Evolutionary conservation across 2,329 filamentous ascomycete species (phyloP).

Genomic region (Lecanicillium sp.): DNA sequence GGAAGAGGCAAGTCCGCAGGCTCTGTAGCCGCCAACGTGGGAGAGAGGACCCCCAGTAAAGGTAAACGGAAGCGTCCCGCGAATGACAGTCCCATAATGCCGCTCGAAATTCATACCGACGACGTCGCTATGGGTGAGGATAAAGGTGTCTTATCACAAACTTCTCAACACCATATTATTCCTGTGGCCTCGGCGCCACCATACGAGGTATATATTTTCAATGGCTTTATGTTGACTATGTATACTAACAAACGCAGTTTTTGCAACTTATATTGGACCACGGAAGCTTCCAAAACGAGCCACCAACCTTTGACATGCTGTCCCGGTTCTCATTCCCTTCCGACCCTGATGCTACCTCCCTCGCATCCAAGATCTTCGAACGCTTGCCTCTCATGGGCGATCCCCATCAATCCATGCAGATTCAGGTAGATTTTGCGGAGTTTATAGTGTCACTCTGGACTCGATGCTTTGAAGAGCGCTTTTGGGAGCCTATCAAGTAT

Average conservation of each 20-base stretch:
- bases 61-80: slow-evolving; percentile 61
- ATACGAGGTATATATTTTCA: slow-evolving; percentile 34
- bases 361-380: slow-evolving; percentile 61
- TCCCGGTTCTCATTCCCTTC: slow-evolving; percentile 58
- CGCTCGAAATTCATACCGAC: slow-evolving; percentile 44
- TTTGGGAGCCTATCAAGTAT: slow-evolving; percentile 55
- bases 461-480: slow-evolving; percentile 54
- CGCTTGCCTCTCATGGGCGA: slow-evolving; percentile 51
- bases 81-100: slow-evolving; percentile 57
- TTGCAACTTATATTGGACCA: slow-evolving; percentile 59
- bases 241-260: slow-evolving; percentile 32
- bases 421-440: slow-evolving; percentile 57
- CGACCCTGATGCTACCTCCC: slow-evolving; percentile 46
- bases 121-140: slow-evolving; percentile 30
- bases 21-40: slow-evolving; percentile 33
- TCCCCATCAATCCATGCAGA: slow-evolving; percentile 37
- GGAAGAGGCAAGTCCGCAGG: slow-evolving; percentile 30
- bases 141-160: slow-evolving; percentile 10
- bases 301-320: slow-evolving; percentile 60
- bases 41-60: slow-evolving; percentile 54
- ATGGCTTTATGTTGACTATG: background rate
- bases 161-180: slow-evolving; percentile 13
- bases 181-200: slow-evolving; percentile 21
- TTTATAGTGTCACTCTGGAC: slow-evolving; percentile 60
- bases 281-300: slow-evolving; percentile 41